phyloP scores from a whole-genome alignment of 2,329 filamentous ascomycete genomes.

The Claviceps quebecensis region DNA sequence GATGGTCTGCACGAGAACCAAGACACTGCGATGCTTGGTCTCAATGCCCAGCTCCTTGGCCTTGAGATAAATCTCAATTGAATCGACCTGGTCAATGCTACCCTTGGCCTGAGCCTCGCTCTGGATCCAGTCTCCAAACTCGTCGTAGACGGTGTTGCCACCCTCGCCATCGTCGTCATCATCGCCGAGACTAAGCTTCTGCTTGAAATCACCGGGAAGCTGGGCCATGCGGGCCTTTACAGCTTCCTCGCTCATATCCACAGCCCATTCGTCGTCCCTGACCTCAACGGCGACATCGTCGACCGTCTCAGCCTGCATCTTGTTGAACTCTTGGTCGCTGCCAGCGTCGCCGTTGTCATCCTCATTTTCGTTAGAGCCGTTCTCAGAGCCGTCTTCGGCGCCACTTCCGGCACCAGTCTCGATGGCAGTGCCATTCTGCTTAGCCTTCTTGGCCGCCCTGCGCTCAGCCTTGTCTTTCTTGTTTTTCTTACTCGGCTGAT shows the following conservation, averaged over 20 bases:
- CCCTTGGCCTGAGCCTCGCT: constrained; percentile 57
- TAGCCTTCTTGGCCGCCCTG: constrained; percentile 84
- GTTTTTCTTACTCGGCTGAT: constrained; percentile 68
- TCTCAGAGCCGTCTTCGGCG: constrained; percentile 36
- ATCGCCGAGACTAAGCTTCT: constrained; percentile 70
- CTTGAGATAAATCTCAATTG: constrained; percentile 89
- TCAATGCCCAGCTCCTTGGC: constrained; percentile 94
- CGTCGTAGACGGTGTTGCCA: constrained; percentile 68
- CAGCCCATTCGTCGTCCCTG: constrained; percentile 86
- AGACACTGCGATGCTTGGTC: constrained; percentile 80
- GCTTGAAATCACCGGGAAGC: constrained; percentile 89
- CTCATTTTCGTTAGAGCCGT: constrained; percentile 34
- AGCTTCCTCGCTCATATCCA: constrained; percentile 91
- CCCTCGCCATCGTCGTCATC: constrained; percentile 72
- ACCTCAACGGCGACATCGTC: constrained; percentile 41
- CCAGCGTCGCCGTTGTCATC: constrained; percentile 47
- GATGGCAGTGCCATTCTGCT: constrained; percentile 51
- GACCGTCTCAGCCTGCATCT: constrained; percentile 50
- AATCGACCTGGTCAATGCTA: constrained; percentile 64
- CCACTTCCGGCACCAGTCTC: constrained; percentile 49
- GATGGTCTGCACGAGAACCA: constrained; percentile 83
- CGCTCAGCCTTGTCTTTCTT: constrained; percentile 93
- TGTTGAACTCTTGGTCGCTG: constrained; percentile 86
- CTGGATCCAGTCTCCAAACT: constrained; percentile 86
- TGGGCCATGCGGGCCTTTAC: constrained; percentile 88